Percentiles rank a stretch among this genome's conserved stretches.
Conservation (phyloP, 495 filamentous ascomycete genomes). For the Astrocystis sublimbata region DNA sequence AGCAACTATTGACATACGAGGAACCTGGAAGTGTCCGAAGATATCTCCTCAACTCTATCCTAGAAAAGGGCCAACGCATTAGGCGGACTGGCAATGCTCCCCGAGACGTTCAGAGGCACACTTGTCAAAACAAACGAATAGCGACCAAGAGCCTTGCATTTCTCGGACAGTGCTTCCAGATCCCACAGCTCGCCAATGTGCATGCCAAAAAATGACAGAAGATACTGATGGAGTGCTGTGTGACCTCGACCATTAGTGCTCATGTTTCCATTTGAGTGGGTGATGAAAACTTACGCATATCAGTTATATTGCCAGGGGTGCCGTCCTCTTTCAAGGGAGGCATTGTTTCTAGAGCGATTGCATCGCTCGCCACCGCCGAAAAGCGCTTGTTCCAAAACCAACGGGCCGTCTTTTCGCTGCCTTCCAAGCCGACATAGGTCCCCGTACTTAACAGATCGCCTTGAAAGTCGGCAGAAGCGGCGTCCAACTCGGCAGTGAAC, state of each 20-base stretch:
- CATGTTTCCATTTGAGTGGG: background rate
- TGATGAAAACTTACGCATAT: background rate
- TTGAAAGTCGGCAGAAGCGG: background rate
- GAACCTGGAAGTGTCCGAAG: too few relatives aligned
- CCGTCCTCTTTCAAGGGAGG: background rate
- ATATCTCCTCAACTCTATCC: too few relatives aligned
- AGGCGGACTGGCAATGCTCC: background rate
- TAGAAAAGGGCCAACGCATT: background rate
- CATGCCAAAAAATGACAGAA: background rate
- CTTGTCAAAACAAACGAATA: conserved; percentile 3
- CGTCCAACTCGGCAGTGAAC: background rate
- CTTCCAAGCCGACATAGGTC: background rate
- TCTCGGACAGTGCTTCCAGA: background rate
- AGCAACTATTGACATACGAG: too few relatives aligned
- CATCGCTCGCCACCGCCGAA: background rate
- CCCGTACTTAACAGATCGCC: background rate
- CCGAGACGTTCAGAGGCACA: background rate
- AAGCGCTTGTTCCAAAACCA: conserved; percentile 5
- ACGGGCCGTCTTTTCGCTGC: background rate
- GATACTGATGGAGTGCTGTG: background rate
- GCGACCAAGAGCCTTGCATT: background rate
- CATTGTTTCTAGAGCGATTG: background rate
- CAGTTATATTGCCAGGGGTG: background rate
- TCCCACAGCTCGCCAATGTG: conserved; percentile 1
- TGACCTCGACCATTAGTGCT: background rate